phyloP scores from a whole-genome alignment of 2,329 filamentous ascomycete species.

The Trichoderma koningii region DNA sequence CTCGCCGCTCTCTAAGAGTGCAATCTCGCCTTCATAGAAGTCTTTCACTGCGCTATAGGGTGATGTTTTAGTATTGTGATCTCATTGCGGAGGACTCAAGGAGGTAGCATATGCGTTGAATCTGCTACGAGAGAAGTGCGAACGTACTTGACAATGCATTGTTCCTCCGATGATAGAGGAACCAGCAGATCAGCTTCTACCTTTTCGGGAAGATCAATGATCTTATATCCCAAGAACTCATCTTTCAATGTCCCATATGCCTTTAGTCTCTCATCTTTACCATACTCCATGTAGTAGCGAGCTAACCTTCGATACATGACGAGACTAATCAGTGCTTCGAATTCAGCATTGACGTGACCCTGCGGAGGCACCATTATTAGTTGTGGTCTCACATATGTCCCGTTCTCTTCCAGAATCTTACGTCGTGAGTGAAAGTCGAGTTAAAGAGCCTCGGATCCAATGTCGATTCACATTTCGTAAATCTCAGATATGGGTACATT shows the following conservation, averaged over 20 bases:
- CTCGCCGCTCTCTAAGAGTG: not conserved
- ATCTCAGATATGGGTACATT: conserved; percentile 41
- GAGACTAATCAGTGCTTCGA: conserved; percentile 31
- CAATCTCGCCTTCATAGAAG: not conserved
- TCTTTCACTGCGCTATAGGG: conserved; percentile 8
- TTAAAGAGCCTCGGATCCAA: conserved; percentile 24
- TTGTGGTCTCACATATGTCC: not conserved
- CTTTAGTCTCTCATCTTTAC: not conserved
- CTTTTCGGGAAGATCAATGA: conserved; percentile 34
- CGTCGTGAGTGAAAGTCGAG: conserved; percentile 29
- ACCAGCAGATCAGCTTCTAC: conserved; percentile 32
- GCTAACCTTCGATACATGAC: conserved; percentile 38
- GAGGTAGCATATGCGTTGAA: too few species aligned
- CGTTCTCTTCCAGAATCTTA: conserved; percentile 14
- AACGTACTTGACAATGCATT: conserved; percentile 34
- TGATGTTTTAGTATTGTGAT: not conserved
- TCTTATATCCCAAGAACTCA: conserved; percentile 33
- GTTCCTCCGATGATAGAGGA: conserved; percentile 35
- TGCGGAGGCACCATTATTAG: conserved; percentile 8
- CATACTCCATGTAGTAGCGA: not conserved
- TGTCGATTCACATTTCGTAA: conserved; percentile 34
- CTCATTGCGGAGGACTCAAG: too few species aligned
- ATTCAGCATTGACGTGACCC: conserved; percentile 25
- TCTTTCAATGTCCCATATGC: conserved; percentile 35
- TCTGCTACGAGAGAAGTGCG: too few species aligned